Percentiles rank a stretch among this genome's conserved stretches.
These are phyloP conservation scores for Suillus clintonianus DNA, from an alignment of 768 basidiomycete species.

Conservation along the genomic window DNA sequence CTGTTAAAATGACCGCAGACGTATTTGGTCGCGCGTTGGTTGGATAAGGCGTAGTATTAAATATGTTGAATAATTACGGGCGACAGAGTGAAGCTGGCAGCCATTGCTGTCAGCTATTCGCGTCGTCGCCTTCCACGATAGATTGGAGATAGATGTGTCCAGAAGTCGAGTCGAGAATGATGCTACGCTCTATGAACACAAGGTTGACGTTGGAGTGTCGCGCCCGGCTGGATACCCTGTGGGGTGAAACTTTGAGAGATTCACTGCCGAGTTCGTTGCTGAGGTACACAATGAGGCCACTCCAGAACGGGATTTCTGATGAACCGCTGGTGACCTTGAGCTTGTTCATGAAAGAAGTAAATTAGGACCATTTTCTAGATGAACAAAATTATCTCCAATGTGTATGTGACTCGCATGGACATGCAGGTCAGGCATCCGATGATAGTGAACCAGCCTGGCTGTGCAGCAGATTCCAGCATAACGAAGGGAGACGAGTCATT, in stretches of 20 bases:
- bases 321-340: conserved; percentile 49
- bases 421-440: conserved; percentile 59
- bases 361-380: conserved; percentile 61
- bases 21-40: conserved; percentile 22
- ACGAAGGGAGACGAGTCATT: conserved; percentile 66
- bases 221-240: conserved; percentile 24
- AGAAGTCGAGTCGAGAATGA: conserved; percentile 61
- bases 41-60: conserved; percentile 22
- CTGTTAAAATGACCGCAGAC: too few relatives aligned
- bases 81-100: conserved; percentile 16
- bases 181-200: conserved; percentile 75
- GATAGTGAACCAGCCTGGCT: conserved; percentile 75
- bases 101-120: conserved; percentile 58
- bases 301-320: conserved; percentile 75
- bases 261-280: conserved; percentile 79
- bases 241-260: conserved; percentile 48
- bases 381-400: conserved; percentile 51
- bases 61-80: conserved; percentile 13
- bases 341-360: conserved; percentile 65
- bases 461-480: conserved; percentile 74
- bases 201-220: conserved; percentile 73
- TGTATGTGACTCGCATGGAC: conserved; percentile 61
- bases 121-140: conserved; percentile 53
- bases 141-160: conserved; percentile 65
- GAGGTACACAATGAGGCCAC: conserved; percentile 75